Evolutionary conservation across 768 basidiomycete genomes (phyloP), one percentile per base, ranked within the genome.

Genomic region (Plicaturopsis crispa): DNA sequence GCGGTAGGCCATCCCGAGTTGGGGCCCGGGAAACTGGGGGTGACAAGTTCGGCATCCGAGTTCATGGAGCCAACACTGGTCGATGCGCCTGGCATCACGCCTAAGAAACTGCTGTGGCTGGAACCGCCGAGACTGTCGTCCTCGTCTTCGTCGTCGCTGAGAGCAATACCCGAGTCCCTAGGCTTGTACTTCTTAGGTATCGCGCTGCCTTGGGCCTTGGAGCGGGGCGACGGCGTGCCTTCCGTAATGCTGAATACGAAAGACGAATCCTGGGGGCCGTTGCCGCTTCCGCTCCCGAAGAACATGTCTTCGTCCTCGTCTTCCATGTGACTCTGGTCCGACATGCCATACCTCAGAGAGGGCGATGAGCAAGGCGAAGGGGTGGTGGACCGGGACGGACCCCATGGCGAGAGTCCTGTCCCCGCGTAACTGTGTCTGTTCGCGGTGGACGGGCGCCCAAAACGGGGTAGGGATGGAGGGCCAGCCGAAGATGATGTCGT

Each of bases 111-210:
- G n/a, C n/a, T n/a, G 16, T 39, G 41, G 19, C 49, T 45, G 3
- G 43, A 44, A 20, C 41, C 38, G 21, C 38, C 26, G 4, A 31
- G 8, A 28, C 26, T 28, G 8, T 14, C 26, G 10, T 8, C 8
- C 26, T 8, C 26, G 26, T 14, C 26, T 36, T 78, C 75, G 35
- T 84, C 82, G 32, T 84, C 80, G 47, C 71, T 76, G 4, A 81
- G 53, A 5, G 65, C 71, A 28, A 81, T 60, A 10, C 80, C 75
- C 1, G 82, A 84, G 53, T 86, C 82, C 10, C 76, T 67, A n/a
- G 75, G 72, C 38, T 74, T 74, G 60, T 74, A 86, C 57, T 88
- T 89, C 50, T 72, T 75, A 20, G 73, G 74, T 31, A 85, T 53
- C 21, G 66, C 49, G 36, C 41, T 50, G 38, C 51, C 33, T 48